Percentiles rank a stretch among this genome's conserved stretches.
phyloP scores from a whole-genome alignment of 2,329 filamentous ascomycete genomes.

The Colletotrichum camelliae region DNA sequence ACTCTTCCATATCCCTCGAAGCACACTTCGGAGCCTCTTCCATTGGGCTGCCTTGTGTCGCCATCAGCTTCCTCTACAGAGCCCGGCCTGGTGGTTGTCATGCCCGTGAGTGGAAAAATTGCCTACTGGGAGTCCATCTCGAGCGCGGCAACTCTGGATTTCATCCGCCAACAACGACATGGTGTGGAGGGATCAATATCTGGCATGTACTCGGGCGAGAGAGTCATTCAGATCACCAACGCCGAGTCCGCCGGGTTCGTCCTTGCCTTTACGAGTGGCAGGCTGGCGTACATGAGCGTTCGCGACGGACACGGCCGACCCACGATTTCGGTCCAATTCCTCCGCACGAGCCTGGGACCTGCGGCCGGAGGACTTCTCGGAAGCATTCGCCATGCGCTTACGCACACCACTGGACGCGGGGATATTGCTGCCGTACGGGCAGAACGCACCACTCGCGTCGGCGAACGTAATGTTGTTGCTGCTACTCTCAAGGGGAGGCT shows the following conservation, averaged over 20 bases:
- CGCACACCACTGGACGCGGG: conserved; percentile 71
- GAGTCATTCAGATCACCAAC: conserved; percentile 77
- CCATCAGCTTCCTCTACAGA: conserved; percentile 79
- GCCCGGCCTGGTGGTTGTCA: conserved; percentile 85
- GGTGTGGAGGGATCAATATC: conserved; percentile 78
- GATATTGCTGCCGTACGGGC: conserved; percentile 83
- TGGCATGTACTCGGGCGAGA: conserved; percentile 80
- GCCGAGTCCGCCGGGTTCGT: conserved; percentile 88
- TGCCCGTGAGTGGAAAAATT: conserved; percentile 83
- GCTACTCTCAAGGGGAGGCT: conserved; percentile 79
- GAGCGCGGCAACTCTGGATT: conserved; percentile 81
- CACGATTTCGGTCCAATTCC: conserved; percentile 76
- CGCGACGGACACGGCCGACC: conserved; percentile 88
- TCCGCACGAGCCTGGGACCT: conserved; percentile 67
- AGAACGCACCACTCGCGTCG: conserved; percentile 73
- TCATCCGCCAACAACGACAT: conserved; percentile 81
- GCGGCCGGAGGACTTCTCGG: conserved; percentile 75
- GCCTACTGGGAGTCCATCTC: conserved; percentile 97
- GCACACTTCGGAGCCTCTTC: conserved; percentile 71
- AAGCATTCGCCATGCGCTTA: conserved; percentile 79
- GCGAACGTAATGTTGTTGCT: conserved; percentile 84
- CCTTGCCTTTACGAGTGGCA: conserved; percentile 82
- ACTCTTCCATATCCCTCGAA: conserved; percentile 77
- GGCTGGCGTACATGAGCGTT: conserved; percentile 84
- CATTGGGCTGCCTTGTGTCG: conserved; percentile 82